Base-by-base conservation (phyloP, 768 basidiomycete species). In the Lyophyllum semitale region DNA sequence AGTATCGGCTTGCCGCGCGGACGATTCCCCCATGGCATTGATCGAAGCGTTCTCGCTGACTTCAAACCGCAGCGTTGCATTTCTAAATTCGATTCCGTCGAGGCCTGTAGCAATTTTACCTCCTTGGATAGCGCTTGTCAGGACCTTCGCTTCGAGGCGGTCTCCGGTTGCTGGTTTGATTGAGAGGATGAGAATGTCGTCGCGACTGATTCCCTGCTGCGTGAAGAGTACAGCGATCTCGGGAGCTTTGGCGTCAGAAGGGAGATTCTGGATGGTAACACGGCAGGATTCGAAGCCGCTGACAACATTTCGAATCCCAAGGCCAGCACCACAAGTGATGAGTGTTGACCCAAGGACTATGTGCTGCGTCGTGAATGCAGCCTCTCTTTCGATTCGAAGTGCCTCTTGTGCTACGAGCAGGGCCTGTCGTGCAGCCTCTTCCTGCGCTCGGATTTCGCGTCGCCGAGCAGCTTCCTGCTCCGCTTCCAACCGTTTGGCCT, bases 261-360 rank as follows among this genome's bases (percentile, higher is more conserved):
- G 80, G 29, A 86, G 69, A 53, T 77, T 77, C 48, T 68, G 71
- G 41, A 86, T 66, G 1, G 63, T 75, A 23, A 86, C 63, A 8
- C 72, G 72, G 59, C 78, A 81, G 6, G 78, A 75, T 41, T 86
- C 81, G 58, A 82, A 84, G 4, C 81, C 83, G 15, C 77, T 71
- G 29, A 81, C 63, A 29, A 83, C 56, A 25, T 69, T 63, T 33
- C 66, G 66, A 32, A 86, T 69, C 17, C 75, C 68, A 30, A 82
- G 63, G 4, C 84, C 84, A 2, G 81, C 77, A 25, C 71, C 71
- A 40, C 72, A 84, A 1, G 80, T 80, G 18, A 81, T 76, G 40
- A 84, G 67, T 40, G 74, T 77, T 18, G 75, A 71, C 8, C 76
- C 78, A n/a, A 71, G 71, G 15, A 83, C 75, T 18, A 80, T 57